Base-by-base conservation (phyloP, 2,329 filamentous ascomycete genomes). In the Cladophialophora carrionii region DNA sequence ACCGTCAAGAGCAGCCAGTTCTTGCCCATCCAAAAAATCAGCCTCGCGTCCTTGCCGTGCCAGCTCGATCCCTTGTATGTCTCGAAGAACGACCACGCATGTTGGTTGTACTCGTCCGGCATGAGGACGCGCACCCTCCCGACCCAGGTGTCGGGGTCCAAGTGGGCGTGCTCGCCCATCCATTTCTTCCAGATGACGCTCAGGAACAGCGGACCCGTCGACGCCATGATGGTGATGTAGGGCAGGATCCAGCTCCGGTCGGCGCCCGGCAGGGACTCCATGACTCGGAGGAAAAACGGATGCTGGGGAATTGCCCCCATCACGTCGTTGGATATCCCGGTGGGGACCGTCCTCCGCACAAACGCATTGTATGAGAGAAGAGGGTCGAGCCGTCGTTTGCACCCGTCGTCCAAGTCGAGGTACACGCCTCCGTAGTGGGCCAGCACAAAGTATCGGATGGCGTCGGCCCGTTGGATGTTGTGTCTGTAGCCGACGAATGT, bases 161-260 rank as follows among this genome's bases (percentile, higher is more conserved):
- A 75, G 26, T 75, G 72, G 6, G 74, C 72, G 43, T 78, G 79
- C 20, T 80, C 78, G 37, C 83, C 81, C 75, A 87, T 86, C 76
- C 90, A 92, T 75, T 91, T 86, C 73, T 90, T 87, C 88, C 90
- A 90, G 65, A 91, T 84, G 48, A 92, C 84, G 62, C 87, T 90
- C 53, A 93, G 78, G 79, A 91, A 93, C 32, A 93, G 79, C 0
- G 90, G 90, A 0, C 90, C 90, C 0, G 90, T 90, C 9, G 86
- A 87, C 54, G 89, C 88, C 90, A 93, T 93, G 72, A 93, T 88
- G 26, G 88, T 91, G 72, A 90, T 88, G 76, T 93, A 92, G 17
- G 87, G 84, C 67, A 88, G 75, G 46, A 87, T 73, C 89, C 90
- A 93, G 68, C 85, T 85, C 65, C 85, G 83, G 73, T 90, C 84